Evolutionary conservation across 768 basidiomycete genomes (phyloP).

Genomic region (Amanita pseudoporphyria): DNA sequence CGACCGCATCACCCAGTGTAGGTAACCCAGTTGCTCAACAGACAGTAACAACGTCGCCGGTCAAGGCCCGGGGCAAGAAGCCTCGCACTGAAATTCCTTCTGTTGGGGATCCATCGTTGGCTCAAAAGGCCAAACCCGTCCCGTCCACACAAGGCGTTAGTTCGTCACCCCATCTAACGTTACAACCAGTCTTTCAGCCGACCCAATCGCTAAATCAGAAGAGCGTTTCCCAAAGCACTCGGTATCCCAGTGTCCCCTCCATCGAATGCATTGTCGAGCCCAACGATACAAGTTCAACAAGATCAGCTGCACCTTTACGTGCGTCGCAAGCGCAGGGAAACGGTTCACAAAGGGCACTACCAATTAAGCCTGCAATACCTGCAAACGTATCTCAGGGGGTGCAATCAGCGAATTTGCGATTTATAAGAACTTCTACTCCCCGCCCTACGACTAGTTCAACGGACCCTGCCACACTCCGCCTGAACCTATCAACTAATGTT

Average conservation of each 20-base stretch:
- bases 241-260: background rate
- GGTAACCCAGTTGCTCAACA: slow-evolving; percentile 5
- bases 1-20: background rate
- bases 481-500: background rate
- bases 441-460: background rate
- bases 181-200: background rate
- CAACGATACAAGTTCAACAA: background rate
- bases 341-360: background rate
- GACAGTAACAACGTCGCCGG: background rate
- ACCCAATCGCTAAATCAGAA: background rate
- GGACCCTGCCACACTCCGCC: background rate
- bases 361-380: no score
- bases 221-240: background rate
- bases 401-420: background rate
- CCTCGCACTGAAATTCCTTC: background rate
- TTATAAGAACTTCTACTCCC: background rate
- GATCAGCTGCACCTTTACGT: background rate
- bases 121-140: background rate
- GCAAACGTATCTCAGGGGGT: background rate
- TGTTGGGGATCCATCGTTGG: background rate
- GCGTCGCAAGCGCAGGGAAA: background rate
- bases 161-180: background rate
- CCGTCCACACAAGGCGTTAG: background rate
- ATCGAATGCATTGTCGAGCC: slow-evolving; percentile 1
- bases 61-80: background rate